Evolutionary conservation across 78 protist species (phyloP).

Genomic region (Dictyostelium capitatum): DNA sequence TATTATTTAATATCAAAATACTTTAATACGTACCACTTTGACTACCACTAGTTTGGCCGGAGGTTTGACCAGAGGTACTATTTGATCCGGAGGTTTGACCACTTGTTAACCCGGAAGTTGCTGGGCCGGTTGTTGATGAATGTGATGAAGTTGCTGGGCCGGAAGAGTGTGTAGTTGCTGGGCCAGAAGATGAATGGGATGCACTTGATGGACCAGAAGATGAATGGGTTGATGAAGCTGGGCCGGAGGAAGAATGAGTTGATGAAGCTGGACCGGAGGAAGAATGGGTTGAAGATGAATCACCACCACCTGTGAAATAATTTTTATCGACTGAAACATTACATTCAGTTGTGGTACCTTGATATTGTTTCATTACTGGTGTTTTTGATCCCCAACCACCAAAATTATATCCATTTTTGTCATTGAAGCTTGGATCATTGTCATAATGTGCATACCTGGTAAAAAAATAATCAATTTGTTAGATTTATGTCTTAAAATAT

Average conservation of each 20-base stretch:
- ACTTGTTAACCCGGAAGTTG: neutral
- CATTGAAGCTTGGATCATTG: slow-evolving; percentile 26
- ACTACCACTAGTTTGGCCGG: slow-evolving; percentile 11
- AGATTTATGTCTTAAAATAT: no score
- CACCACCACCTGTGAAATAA: neutral
- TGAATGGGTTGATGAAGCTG: neutral
- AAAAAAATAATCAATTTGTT: no score
- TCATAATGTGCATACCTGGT: slow-evolving; percentile 77
- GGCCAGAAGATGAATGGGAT: neutral
- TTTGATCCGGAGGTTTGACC: neutral
- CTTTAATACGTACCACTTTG: no score
- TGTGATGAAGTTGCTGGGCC: neutral
- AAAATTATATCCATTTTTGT: slow-evolving; percentile 24
- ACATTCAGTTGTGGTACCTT: slow-evolving; percentile 28
- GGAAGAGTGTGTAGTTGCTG: neutral
- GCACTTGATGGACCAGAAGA: slow-evolving; percentile 6
- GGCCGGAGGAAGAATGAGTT: neutral
- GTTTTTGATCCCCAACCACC: slow-evolving; percentile 35
- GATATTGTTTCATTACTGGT: slow-evolving; percentile 56
- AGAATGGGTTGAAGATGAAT: neutral
- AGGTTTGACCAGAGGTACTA: neutral
- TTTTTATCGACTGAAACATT: slow-evolving; percentile 28
- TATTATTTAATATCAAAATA: no score
- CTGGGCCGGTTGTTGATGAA: neutral
- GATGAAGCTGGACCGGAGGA: neutral